Percentiles rank a stretch among this genome's conserved stretches.
These are phyloP conservation scores for Tremellales sp. DNA, from an alignment of 1,284 basidiomycete species.

Conservation along the genomic window DNA sequence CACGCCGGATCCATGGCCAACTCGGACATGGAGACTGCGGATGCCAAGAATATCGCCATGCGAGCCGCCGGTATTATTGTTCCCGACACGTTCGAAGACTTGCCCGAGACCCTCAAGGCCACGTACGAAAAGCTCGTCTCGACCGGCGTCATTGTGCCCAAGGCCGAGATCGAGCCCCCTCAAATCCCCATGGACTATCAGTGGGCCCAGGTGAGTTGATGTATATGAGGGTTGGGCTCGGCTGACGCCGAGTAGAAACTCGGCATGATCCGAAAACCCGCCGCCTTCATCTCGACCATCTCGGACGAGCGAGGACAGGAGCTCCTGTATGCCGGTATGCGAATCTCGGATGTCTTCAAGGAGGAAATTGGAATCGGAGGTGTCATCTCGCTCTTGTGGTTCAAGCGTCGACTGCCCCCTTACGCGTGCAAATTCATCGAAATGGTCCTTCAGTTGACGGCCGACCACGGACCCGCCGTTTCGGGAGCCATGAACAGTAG, in stretches of 20 bases:
- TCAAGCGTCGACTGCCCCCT: conserved; percentile 72
- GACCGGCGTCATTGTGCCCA: conserved; percentile 65
- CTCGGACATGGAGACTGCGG: conserved; percentile 93
- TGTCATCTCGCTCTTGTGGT: conserved; percentile 95
- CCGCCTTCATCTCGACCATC: conserved; percentile 99
- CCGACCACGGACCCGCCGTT: conserved; percentile 92
- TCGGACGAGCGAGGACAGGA: conserved; percentile 99
- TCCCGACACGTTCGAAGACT: conserved; percentile 95
- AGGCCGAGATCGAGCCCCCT: conserved; percentile 81
- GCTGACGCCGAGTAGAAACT: conserved; percentile 61
- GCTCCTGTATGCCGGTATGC: conserved; percentile 97
- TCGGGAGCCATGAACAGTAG: conserved; percentile 97
- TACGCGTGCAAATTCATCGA: conserved; percentile 87
- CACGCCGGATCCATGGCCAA: conserved; percentile 99
- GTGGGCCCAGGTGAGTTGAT: conserved; percentile 68
- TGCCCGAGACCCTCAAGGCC: conserved; percentile 76
- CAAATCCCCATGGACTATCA: conserved; percentile 99
- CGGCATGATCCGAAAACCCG: conserved; percentile 96
- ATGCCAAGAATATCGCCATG: conserved; percentile 97
- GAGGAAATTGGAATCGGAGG: conserved; percentile 96
- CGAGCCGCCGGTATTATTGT: conserved; percentile 92
- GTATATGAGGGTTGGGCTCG: not conserved
- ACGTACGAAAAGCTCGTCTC: conserved; percentile 81
- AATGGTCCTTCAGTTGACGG: conserved; percentile 99
- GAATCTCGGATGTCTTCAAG: conserved; percentile 97